Evolutionary conservation across 768 basidiomycete genomes (phyloP).

Genomic region (Amanita brunnescens): DNA sequence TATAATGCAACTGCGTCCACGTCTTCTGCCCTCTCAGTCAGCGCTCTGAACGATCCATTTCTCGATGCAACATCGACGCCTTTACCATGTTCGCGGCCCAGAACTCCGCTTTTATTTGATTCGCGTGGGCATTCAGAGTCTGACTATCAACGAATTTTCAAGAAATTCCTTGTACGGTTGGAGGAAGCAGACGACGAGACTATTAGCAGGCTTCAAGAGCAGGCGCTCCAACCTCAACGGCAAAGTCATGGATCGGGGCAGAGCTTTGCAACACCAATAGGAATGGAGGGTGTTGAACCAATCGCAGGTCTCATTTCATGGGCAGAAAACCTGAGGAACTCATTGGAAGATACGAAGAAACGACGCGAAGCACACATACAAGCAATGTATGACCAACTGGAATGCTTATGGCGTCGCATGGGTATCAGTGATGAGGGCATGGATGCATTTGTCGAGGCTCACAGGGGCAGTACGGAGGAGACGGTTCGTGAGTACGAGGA

Average conservation of each 20-base stretch:
- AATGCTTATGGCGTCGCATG: slow-evolving; percentile 82
- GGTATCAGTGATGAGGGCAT: slow-evolving; percentile 74
- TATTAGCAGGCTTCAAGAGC: slow-evolving; percentile 23
- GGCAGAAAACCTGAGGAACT: slow-evolving; percentile 46
- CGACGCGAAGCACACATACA: slow-evolving; percentile 81
- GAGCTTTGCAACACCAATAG: slow-evolving; percentile 29
- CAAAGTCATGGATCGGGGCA: slow-evolving; percentile 5
- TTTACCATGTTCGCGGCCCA: slow-evolving; percentile 27
- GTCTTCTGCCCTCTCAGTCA: slow-evolving; percentile 25
- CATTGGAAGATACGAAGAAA: slow-evolving; percentile 67
- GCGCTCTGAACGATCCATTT: slow-evolving; percentile 39
- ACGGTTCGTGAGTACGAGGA: slow-evolving; percentile 78
- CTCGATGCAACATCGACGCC: slow-evolving; percentile 45
- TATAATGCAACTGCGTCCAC: slow-evolving; percentile 21
- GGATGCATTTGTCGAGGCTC: slow-evolving; percentile 86
- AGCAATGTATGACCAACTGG: slow-evolving; percentile 88
- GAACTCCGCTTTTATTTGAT: slow-evolving; percentile 29
- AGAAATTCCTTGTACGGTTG: slow-evolving; percentile 51
- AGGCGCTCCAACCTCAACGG: not conserved
- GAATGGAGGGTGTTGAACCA: slow-evolving; percentile 73
- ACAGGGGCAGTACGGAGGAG: slow-evolving; percentile 75
- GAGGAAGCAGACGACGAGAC: slow-evolving; percentile 50
- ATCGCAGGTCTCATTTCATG: slow-evolving; percentile 66
- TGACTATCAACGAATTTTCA: slow-evolving; percentile 52
- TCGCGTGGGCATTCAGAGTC: slow-evolving; percentile 27